Evolutionary conservation across 2,329 filamentous ascomycete species (phyloP).

Genomic region (Colletotrichum sp.): DNA sequence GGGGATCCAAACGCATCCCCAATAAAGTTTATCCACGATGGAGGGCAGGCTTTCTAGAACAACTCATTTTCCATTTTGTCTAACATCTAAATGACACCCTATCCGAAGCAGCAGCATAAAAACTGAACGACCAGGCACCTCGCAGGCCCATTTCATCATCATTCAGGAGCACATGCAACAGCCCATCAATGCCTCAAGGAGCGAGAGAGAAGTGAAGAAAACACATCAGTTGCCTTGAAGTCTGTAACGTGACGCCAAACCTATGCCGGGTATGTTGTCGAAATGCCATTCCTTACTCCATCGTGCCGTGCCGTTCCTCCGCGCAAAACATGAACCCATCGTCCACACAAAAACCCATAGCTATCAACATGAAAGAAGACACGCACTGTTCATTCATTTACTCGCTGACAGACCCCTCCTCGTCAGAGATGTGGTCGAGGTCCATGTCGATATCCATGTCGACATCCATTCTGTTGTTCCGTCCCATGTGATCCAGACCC

Average conservation of each 20-base stretch:
- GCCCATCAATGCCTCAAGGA: background rate
- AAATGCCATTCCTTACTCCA: slow-evolving; percentile 17
- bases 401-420: slow-evolving; percentile 18
- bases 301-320: background rate
- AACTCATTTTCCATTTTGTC: background rate
- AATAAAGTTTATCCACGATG: background rate
- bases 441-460: slow-evolving; percentile 7
- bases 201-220: background rate
- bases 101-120: background rate
- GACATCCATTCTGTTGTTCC: slow-evolving; percentile 14
- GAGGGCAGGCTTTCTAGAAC: background rate
- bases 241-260: slow-evolving; percentile 18
- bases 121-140: background rate
- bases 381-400: background rate
- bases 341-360: background rate
- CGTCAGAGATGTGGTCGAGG: slow-evolving; percentile 12
- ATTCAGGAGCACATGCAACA: background rate
- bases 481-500: slow-evolving; percentile 45
- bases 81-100: background rate
- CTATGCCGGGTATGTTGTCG: slow-evolving; percentile 22
- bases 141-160: background rate
- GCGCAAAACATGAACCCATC: background rate
- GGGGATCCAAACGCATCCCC: background rate
- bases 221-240: slow-evolving; percentile 12
- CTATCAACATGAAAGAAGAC: slow-evolving; percentile 8